These are phyloP conservation scores for Magnolia kwangsiensis DNA, from an alignment of 164 flowering plant genomes.

Conservation along the genomic window DNA sequence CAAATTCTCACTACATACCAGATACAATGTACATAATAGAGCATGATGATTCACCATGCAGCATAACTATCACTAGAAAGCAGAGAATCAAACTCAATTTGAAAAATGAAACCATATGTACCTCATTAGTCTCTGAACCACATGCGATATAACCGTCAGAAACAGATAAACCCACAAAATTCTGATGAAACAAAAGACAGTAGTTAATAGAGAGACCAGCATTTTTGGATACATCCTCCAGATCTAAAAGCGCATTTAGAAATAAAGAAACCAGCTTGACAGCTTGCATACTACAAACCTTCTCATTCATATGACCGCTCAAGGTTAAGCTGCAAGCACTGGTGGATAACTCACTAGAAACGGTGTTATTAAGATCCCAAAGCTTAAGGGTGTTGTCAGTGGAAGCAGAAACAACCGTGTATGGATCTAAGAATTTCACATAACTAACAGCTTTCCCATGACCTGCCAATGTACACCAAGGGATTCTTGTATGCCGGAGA, in stretches of 20 bases:
- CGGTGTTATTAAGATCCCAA: conserved; percentile 86
- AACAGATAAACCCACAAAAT: conserved; percentile 88
- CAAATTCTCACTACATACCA: background rate
- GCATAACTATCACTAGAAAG: background rate
- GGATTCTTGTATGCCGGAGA: conserved; percentile 65
- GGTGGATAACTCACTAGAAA: conserved; percentile 44
- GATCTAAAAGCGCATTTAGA: conserved; percentile 1
- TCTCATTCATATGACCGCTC: conserved; percentile 87
- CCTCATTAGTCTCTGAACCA: conserved; percentile 98
- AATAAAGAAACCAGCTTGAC: background rate
- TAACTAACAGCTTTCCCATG: conserved; percentile 90
- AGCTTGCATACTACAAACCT: conserved; percentile 39
- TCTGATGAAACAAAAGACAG: conserved; percentile 45
- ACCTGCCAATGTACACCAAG: conserved; percentile 91
- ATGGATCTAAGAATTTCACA: conserved; percentile 83
- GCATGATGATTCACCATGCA: background rate
- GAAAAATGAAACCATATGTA: conserved; percentile 15
- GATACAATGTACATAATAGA: background rate
- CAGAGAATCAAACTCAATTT: background rate
- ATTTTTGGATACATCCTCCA: background rate
- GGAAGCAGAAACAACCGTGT: conserved; percentile 85
- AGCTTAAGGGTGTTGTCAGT: conserved; percentile 87
- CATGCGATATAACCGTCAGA: conserved; percentile 88
- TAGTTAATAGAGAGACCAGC: conserved; percentile 8
- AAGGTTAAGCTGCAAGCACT: conserved; percentile 74